Conservation (phyloP, 2,329 filamentous ascomycete species). For the Dryadomyces quercus-mongolicae region DNA sequence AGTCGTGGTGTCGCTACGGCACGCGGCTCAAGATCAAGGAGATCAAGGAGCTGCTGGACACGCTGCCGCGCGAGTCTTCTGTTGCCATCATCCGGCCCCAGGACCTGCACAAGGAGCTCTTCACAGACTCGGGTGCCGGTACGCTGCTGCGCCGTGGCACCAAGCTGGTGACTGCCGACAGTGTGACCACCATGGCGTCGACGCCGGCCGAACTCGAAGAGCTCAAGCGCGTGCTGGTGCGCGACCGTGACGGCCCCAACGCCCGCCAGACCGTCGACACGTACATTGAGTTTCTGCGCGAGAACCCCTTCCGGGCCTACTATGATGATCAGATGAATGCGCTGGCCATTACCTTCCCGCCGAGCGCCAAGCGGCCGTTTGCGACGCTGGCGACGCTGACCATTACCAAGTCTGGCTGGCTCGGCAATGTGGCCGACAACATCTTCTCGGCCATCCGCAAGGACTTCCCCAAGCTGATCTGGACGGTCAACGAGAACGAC, state of each 20-base stretch:
- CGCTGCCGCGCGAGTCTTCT: conserved; percentile 80
- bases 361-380: conserved; percentile 50
- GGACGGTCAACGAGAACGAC: conserved; percentile 93
- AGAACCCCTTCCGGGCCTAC: conserved; percentile 79
- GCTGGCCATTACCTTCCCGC: conserved; percentile 75
- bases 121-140: conserved; percentile 89
- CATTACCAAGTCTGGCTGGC: conserved; percentile 88
- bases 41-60: conserved; percentile 85
- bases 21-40: conserved; percentile 95
- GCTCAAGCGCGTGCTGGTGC: conserved; percentile 70
- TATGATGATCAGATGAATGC: conserved; percentile 92
- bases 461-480: conserved; percentile 80
- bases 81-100: conserved; percentile 97
- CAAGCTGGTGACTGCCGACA: conserved; percentile 66
- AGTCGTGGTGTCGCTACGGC: conserved; percentile 90
- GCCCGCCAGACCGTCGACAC: conserved; percentile 74
- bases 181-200: conserved; percentile 58
- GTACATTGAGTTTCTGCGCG: conserved; percentile 68
- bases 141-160: conserved; percentile 87
- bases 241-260: conserved; percentile 72
- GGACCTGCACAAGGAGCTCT: conserved; percentile 90
- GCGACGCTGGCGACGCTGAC: conserved; percentile 83
- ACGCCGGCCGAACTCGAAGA: conserved; percentile 66
- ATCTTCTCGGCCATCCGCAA: conserved; percentile 90
- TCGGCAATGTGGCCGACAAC: conserved; percentile 90